Base-by-base conservation (phyloP, 768 basidiomycete genomes). In the Cystofilobasidium bisporidii region DNA sequence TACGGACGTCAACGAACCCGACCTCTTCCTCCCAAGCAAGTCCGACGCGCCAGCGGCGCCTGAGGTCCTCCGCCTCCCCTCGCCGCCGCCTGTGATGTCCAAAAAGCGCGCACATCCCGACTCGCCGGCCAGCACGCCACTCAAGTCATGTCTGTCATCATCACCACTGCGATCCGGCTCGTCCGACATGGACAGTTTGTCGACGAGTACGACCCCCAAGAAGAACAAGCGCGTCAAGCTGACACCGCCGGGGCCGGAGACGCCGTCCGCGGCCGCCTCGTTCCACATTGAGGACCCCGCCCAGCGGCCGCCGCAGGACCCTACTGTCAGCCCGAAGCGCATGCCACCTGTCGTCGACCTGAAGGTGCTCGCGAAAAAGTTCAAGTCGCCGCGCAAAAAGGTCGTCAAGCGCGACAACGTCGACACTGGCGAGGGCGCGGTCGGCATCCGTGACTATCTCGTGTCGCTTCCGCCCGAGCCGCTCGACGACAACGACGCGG, bases 211-310 rank as follows among this genome's bases (percentile, higher is more conserved):
- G 18, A 56, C 53, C 28, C 53, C 53, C 2, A 30, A 30, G 53
- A 56, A 56, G 53, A 28, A 17, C 53, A 56, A 56, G 53, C 53
- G 53, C 30, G 53, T 56, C 53, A 56, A 56, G 30, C 30, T 56
- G 28, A 56, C 53, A 14, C 53, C 53, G 17, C 53, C 53, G 28
- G 53, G 53, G 30, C 28, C 53, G 2, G 53, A 56, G 18, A 56
- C 53, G 53, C 53, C 53, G 14, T 56, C 53, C 2, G 53, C 53
- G 12, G 53, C 53, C 8, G 53, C 53, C 8, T 56, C 53, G 14
- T 56, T 24, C 20, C 53, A 18, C 28, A 28, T 56, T 15, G 53
- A 56, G 28, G 53, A 56, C 28, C 53, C 53, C 2, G 26, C 53
- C 28, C 26, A n/a, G 22, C 30, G 15, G 30, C 26, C 53, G 53